phyloP scores from a whole-genome alignment of 148 eudicot genomes.

The Vaccinium corymbosum region DNA sequence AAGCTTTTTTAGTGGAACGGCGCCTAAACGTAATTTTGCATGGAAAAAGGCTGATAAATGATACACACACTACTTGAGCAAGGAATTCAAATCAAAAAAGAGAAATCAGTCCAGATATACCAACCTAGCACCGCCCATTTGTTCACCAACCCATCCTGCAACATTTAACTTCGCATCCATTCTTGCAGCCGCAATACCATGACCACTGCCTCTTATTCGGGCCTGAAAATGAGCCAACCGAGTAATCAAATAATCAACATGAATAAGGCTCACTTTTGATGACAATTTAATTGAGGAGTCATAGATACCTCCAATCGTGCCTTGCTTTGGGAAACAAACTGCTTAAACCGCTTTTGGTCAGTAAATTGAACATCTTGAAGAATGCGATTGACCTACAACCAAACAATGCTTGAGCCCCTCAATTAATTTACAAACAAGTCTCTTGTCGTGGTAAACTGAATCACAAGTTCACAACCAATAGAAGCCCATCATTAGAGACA shows the following conservation, averaged over 20 bases:
- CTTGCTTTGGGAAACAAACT: slow-evolving; percentile 98
- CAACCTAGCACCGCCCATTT: slow-evolving; percentile 97
- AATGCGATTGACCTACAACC: slow-evolving; percentile 60
- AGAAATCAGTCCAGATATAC: slow-evolving; percentile 12
- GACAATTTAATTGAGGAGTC: slow-evolving; percentile 9
- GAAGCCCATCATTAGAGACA: background rate
- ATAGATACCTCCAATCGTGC: slow-evolving; percentile 91
- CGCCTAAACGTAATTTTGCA: background rate
- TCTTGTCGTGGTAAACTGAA: background rate
- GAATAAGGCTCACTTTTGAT: background rate
- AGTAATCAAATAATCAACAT: slow-evolving; percentile 1
- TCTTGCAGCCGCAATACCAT: slow-evolving; percentile 93
- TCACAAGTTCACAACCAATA: background rate
- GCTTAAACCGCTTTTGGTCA: slow-evolving; percentile 93
- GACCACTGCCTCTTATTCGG: slow-evolving; percentile 96
- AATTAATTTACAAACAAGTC: slow-evolving; percentile 13
- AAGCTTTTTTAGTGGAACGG: too few species aligned
- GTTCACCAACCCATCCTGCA: slow-evolving; percentile 95
- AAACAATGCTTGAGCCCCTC: slow-evolving; percentile 18
- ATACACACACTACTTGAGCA: background rate
- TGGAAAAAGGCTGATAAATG: background rate
- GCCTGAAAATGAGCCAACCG: slow-evolving; percentile 38
- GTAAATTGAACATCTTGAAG: slow-evolving; percentile 94
- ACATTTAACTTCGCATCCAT: slow-evolving; percentile 90
- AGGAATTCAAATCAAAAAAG: background rate